Evolutionary conservation across 164 flowering plant species (phyloP).

Genomic region (Magnolia officinalis): DNA sequence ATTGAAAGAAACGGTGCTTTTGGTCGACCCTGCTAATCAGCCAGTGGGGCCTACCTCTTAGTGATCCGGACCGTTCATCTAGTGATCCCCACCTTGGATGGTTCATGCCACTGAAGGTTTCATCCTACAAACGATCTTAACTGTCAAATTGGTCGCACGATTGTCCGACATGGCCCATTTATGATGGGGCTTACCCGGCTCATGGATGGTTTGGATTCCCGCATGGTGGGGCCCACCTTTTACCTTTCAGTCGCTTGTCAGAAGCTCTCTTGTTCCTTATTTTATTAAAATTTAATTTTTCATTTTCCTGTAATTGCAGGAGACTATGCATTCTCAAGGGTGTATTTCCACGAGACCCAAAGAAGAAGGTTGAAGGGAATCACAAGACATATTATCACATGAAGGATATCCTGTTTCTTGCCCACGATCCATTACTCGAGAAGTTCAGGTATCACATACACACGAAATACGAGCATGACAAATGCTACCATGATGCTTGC

Average conservation of each 20-base stretch:
- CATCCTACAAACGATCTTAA: neutral
- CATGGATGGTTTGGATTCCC: neutral
- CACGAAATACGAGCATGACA: no score
- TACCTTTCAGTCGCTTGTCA: neutral
- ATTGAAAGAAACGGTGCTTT: neutral
- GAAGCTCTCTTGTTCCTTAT: neutral
- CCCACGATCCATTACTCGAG: slow-evolving; percentile 72
- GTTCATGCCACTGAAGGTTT: no score
- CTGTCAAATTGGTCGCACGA: neutral
- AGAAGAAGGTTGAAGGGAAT: slow-evolving; percentile 84
- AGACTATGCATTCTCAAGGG: slow-evolving; percentile 83
- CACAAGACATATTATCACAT: slow-evolving; percentile 85
- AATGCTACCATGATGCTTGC: no score
- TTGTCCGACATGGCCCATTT: neutral
- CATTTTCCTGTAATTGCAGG: slow-evolving; percentile 32
- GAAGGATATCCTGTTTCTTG: slow-evolving; percentile 74
- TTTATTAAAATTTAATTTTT: neutral
- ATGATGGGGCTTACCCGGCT: neutral
- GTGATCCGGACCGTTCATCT: no score
- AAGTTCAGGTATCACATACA: slow-evolving; percentile 28
- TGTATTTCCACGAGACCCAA: slow-evolving; percentile 82
- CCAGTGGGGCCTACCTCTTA: no score
- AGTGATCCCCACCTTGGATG: no score
- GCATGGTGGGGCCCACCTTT: no score
- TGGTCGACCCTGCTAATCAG: neutral